These are phyloP conservation scores for Colletotrichum sp. DNA, from an alignment of 2,329 filamentous ascomycete species.

Conservation along the genomic window DNA sequence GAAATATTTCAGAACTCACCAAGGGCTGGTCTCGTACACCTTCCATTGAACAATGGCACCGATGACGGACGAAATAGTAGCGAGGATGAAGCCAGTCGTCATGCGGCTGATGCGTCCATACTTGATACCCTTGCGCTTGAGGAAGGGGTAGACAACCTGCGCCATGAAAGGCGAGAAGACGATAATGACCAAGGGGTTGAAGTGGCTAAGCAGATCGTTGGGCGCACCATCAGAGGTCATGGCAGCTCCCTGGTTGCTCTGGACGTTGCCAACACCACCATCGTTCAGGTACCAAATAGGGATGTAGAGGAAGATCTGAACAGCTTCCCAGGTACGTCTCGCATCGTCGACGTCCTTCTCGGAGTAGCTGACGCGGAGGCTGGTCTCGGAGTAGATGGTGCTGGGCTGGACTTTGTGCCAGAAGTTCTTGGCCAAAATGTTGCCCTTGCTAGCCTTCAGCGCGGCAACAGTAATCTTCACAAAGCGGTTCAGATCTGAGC, in stretches of 20 bases:
- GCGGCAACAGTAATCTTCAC: constrained; percentile 60
- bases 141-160: constrained; percentile 60
- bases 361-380: constrained; percentile 60
- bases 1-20: constrained; percentile 25
- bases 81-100: constrained; percentile 60
- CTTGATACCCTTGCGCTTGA: constrained; percentile 54
- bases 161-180: constrained; percentile 60
- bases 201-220: constrained; percentile 66
- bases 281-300: constrained; percentile 45
- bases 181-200: constrained; percentile 65
- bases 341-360: constrained; percentile 73
- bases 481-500: constrained; percentile 69
- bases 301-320: constrained; percentile 46
- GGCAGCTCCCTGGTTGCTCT: constrained; percentile 42
- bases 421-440: constrained; percentile 58
- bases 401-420: constrained; percentile 67
- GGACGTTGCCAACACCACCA: constrained; percentile 40
- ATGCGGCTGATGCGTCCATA: constrained; percentile 65
- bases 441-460: constrained; percentile 55
- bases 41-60: constrained; percentile 61
- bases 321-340: constrained; percentile 51
- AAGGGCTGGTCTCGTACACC: constrained; percentile 62
- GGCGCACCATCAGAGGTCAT: constrained; percentile 55
- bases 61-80: constrained; percentile 57
- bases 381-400: constrained; percentile 45